These are phyloP conservation scores for Scenedesmus sp. DNA, from an alignment of 163 green algal species.

Conservation along the genomic window DNA sequence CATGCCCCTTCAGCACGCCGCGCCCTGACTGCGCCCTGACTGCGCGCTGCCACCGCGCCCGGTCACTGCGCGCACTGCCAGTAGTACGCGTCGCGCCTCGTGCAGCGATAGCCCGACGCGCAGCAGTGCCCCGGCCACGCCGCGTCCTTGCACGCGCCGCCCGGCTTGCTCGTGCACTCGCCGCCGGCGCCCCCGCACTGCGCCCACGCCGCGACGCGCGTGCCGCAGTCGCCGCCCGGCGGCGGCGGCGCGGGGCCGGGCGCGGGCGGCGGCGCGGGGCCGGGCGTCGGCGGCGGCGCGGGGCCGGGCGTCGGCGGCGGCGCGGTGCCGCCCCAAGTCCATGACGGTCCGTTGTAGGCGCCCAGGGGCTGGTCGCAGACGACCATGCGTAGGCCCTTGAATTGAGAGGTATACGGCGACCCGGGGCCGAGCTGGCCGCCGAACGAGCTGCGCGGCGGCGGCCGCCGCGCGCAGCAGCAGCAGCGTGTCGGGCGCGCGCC, in stretches of 20 bases:
- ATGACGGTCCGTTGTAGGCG: conserved; percentile 2
- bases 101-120: conserved; percentile 8
- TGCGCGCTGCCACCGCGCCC: no score
- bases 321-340: not conserved
- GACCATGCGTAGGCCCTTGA: conserved; percentile 25
- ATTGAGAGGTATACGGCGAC: not conserved
- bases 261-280: not conserved
- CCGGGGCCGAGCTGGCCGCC: conserved; percentile 8
- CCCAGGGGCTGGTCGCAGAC: conserved; percentile 7
- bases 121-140: conserved; percentile 14
- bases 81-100: conserved; percentile 10
- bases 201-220: not conserved
- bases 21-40: no score
- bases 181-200: conserved; percentile 22
- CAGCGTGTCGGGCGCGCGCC: no score
- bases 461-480: no score
- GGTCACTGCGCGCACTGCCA: conserved; percentile 22
- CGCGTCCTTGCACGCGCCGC: not conserved
- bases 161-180: conserved; percentile 22
- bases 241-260: not conserved
- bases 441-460: not conserved
- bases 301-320: not conserved
- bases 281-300: not conserved
- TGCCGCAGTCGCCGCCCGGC: not conserved
- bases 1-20: no score